phyloP scores from a whole-genome alignment of 345 rosid genomes.

The Moringa oleifera region DNA sequence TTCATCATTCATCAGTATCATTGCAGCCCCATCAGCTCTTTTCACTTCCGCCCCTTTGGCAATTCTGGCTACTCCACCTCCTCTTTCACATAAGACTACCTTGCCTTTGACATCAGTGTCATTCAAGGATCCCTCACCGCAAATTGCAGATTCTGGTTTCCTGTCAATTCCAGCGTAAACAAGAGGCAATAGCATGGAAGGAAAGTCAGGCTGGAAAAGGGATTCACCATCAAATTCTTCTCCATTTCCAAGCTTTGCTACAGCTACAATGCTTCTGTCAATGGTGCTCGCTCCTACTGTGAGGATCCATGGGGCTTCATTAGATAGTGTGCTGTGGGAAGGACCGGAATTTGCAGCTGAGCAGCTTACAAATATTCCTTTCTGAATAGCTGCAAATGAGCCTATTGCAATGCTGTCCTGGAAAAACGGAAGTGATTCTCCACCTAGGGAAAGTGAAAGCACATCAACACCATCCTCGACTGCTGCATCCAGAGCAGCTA shows the following conservation, averaged over 20 bases:
- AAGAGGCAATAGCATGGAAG: slow-evolving; percentile 27
- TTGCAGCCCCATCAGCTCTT: slow-evolving; percentile 32
- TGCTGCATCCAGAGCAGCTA: slow-evolving; percentile 52
- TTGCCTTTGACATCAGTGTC: slow-evolving; percentile 28
- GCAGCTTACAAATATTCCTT: slow-evolving; percentile 52
- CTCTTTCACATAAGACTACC: slow-evolving; percentile 33
- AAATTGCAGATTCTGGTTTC: slow-evolving; percentile 19
- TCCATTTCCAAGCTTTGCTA: slow-evolving; percentile 39
- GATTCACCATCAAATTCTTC: slow-evolving; percentile 37
- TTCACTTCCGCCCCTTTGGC: slow-evolving; percentile 31
- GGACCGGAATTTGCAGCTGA: slow-evolving; percentile 51
- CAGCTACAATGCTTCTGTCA: slow-evolving; percentile 38
- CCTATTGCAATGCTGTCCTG: slow-evolving; percentile 35
- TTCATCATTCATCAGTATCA: slow-evolving; percentile 35
- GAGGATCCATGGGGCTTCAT: slow-evolving; percentile 55
- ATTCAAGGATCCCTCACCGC: slow-evolving; percentile 17
- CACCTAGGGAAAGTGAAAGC: slow-evolving; percentile 43
- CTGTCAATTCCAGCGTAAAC: slow-evolving; percentile 37
- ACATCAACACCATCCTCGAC: slow-evolving; percentile 49
- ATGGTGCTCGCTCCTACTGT: slow-evolving; percentile 54
- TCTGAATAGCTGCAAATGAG: slow-evolving; percentile 38
- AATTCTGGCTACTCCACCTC: slow-evolving; percentile 23
- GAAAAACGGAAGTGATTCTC: slow-evolving; percentile 31
- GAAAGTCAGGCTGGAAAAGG: slow-evolving; percentile 33
- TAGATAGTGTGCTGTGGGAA: slow-evolving; percentile 27